Conservation (phyloP, 2,329 filamentous ascomycete species). For the Paecilomyces variotii region DNA sequence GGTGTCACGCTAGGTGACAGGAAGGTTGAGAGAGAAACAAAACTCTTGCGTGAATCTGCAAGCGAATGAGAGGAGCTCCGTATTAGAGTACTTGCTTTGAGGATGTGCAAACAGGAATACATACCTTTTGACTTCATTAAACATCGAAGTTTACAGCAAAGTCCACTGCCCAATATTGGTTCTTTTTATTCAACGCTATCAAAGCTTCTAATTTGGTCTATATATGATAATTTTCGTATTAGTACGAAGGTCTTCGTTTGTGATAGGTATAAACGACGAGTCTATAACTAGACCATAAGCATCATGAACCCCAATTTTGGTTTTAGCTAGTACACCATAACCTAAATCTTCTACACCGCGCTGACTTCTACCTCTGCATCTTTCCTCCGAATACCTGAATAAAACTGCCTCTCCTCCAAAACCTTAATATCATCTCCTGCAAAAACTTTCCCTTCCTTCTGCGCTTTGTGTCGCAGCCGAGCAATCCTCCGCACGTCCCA, state of each 20-base stretch:
- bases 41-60: neutral
- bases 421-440: slow-evolving; percentile 18
- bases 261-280: too few relatives aligned
- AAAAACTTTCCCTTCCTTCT: slow-evolving; percentile 18
- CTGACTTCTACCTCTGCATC: neutral
- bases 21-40: slow-evolving; percentile 19
- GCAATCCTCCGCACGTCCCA: slow-evolving; percentile 28
- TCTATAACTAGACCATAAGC: too few relatives aligned
- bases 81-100: neutral
- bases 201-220: too few relatives aligned
- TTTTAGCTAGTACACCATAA: neutral
- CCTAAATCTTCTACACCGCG: neutral
- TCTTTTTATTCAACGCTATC: too few relatives aligned
- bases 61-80: neutral
- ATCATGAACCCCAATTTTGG: neutral
- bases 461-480: slow-evolving; percentile 20
- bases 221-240: too few relatives aligned
- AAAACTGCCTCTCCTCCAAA: slow-evolving; percentile 2
- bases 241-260: too few relatives aligned
- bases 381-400: neutral
- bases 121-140: neutral
- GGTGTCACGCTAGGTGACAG: slow-evolving; percentile 31
- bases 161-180: neutral
- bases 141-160: neutral
- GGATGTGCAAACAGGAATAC: neutral